These are phyloP conservation scores for Tolypocladium pustulatum DNA, from an alignment of 2,329 filamentous ascomycete species.

Conservation along the genomic window DNA sequence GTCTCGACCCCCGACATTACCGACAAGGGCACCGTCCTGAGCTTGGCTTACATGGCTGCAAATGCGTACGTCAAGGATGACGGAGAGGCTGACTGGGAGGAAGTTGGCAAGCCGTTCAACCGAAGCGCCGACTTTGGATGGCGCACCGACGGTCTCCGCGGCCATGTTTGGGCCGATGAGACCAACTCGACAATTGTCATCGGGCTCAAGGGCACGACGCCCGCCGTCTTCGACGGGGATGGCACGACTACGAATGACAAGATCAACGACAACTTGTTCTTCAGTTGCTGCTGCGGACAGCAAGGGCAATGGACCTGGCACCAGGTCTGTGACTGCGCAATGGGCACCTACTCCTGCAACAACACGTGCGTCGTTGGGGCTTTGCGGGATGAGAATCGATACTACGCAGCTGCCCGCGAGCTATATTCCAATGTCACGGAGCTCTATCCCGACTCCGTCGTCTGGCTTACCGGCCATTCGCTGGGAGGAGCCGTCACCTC, in stretches of 20 bases:
- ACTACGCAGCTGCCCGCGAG: slow-evolving; percentile 82
- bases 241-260: slow-evolving; percentile 97
- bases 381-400: slow-evolving; percentile 72
- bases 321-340: slow-evolving; percentile 88
- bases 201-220: slow-evolving; percentile 82
- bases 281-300: slow-evolving; percentile 94
- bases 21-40: slow-evolving; percentile 75
- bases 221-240: slow-evolving; percentile 90
- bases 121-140: slow-evolving; percentile 85
- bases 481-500: slow-evolving; percentile 82
- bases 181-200: slow-evolving; percentile 81
- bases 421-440: slow-evolving; percentile 88
- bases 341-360: slow-evolving; percentile 81
- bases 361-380: slow-evolving; percentile 74
- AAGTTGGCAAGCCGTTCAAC: slow-evolving; percentile 71
- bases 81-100: slow-evolving; percentile 68
- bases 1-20: slow-evolving; percentile 71
- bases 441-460: slow-evolving; percentile 70
- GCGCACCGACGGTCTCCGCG: slow-evolving; percentile 78
- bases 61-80: slow-evolving; percentile 77
- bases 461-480: slow-evolving; percentile 91
- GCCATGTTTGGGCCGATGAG: slow-evolving; percentile 85
- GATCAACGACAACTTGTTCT: slow-evolving; percentile 94
- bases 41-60: slow-evolving; percentile 76
- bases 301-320: slow-evolving; percentile 85